Conservation (phyloP, 352 stramenopile species). For the Globisporangium viniferum region DNA sequence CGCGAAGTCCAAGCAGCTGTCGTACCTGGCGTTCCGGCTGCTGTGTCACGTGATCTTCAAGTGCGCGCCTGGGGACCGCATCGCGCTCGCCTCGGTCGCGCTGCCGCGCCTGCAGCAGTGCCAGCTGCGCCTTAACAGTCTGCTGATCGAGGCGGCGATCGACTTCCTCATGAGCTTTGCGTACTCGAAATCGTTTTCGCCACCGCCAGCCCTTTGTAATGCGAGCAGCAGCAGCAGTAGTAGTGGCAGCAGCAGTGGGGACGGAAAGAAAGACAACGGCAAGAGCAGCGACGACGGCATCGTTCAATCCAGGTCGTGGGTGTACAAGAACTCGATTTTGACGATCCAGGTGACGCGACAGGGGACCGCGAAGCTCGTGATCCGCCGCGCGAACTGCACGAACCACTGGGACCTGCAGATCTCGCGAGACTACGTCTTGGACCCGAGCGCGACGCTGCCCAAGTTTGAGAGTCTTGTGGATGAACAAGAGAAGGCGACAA, state of each 20-base stretch:
- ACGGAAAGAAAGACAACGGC: constrained; percentile 6
- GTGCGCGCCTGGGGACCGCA: constrained; percentile 35
- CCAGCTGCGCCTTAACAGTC: constrained; percentile 29
- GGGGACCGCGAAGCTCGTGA: constrained; percentile 31
- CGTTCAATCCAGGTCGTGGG: constrained; percentile 35
- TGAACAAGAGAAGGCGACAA: neutral
- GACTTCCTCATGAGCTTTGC: constrained; percentile 82
- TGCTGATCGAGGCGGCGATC: constrained; percentile 62
- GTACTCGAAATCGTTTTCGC: constrained; percentile 44
- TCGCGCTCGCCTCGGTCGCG: constrained; percentile 39
- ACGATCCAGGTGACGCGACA: constrained; percentile 39
- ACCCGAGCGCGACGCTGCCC: constrained; percentile 1
- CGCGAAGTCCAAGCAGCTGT: constrained; percentile 49
- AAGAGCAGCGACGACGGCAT: neutral
- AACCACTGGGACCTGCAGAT: constrained; percentile 43
- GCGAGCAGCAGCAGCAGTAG: neutral
- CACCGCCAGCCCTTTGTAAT: constrained; percentile 34
- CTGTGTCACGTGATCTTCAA: constrained; percentile 62
- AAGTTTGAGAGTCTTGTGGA: neutral
- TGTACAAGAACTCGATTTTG: constrained; percentile 51
- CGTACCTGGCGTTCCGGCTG: constrained; percentile 63
- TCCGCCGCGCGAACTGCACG: constrained; percentile 53
- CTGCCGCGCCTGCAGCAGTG: constrained; percentile 56
- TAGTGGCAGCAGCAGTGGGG: neutral
- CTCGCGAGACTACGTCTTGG: constrained; percentile 20